Evolutionary conservation across 345 rosid genomes (phyloP).

Genomic region (Eucalyptus marginata): DNA sequence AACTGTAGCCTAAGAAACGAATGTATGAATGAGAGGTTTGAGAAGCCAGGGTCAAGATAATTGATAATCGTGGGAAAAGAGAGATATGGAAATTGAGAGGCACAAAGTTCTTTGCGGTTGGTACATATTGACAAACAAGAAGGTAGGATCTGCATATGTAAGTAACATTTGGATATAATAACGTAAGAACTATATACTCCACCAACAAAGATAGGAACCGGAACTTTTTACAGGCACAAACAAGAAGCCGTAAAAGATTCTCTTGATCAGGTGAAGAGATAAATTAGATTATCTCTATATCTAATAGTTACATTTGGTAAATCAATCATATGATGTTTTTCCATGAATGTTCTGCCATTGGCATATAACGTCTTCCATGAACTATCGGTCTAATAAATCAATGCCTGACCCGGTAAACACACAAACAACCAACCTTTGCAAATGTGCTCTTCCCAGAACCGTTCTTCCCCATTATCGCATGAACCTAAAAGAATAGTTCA

Average conservation of each 20-base stretch:
- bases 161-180: background rate
- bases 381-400: background rate
- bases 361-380: background rate
- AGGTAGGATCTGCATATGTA: background rate
- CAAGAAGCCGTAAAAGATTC: background rate
- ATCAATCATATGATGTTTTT: background rate
- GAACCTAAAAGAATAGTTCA: conserved; percentile 31
- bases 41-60: background rate
- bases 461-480: conserved; percentile 95
- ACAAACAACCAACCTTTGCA: conserved; percentile 50
- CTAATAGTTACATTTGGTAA: background rate
- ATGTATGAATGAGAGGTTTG: background rate
- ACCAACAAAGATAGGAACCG: background rate
- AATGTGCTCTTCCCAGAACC: conserved; percentile 98
- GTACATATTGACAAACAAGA: background rate
- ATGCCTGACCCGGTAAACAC: background rate
- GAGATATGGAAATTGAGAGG: background rate
- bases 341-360: background rate
- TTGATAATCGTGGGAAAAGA: background rate
- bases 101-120: background rate
- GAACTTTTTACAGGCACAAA: background rate
- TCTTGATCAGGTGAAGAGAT: background rate
- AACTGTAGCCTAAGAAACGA: background rate
- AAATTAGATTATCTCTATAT: background rate
- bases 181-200: background rate